Base-by-base conservation (phyloP, 805 yeast species). In the Vanderwaltozyma polyspora region DNA sequence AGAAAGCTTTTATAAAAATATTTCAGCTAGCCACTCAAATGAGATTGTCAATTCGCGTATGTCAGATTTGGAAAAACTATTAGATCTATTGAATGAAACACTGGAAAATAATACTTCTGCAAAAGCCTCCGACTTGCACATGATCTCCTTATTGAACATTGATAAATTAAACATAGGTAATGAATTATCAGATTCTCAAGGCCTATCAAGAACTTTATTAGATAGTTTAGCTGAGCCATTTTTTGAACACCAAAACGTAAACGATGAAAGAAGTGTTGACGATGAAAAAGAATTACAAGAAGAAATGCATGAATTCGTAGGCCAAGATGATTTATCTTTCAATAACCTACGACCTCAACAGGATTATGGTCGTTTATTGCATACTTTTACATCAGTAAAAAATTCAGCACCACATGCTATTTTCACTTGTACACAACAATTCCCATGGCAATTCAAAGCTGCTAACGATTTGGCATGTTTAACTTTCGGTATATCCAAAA, bases 391-490 rank as follows among this genome's bases (percentile, higher is more conserved):
- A 1, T 69, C 86, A 0, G 76, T 81, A 3, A 85, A 81, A 46
- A 78, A 76, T 39, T 62, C 79, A 0, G 64, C 74, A 1, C 89
- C 89, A 9, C 91, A 84, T 49, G 91, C 95, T 0, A 78, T 86
- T 10, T 78, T 87, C 53, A 84, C 95, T 0, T 82, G 93, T 32
- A 75, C 74, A 3, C 62, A 70, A 17, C 73, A 70, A 11, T 68
- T 70, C 31, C 96, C 96, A 1, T 87, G 91, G 87, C 60, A 65
- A 19, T 69, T 87, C 32, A 74, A 73, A 48, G 87, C 93, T 6
- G 85, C 93, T 12, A 87, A 89, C 52, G 96, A 87, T 57, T 64
- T 86, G 43, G 94, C 95, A 0, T 82, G 94, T 50, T 64, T 85
- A 39, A 75, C 83, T 63, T 82, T 87, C 59, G 95, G 95, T 13